Evolutionary conservation across 2,329 filamentous ascomycete species (phyloP), one percentile per base, ranked within the genome.

Genomic region (Cordyceps pruinosa): DNA sequence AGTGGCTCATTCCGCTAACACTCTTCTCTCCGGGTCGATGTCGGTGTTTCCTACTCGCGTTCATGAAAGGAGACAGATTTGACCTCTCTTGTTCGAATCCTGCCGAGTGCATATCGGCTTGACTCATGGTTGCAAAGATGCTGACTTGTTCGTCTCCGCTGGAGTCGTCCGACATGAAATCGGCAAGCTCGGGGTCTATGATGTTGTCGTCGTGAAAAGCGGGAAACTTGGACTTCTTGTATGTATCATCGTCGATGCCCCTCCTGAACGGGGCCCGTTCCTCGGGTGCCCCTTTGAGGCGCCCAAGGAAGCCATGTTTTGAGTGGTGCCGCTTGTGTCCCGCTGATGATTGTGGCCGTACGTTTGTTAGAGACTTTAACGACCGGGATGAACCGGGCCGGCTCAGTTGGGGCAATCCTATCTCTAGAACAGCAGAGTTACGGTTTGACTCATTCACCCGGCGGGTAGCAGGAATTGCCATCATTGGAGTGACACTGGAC

Each of bases 121-220:
- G 84, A n/a, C 91, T 77, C 74, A 87, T 80, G 7, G 83, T 85
- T 2, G 88, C 86, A 71, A 96, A 89, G 13, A 97, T 87, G 66
- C 87, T 92, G 72, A 92, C 87, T 64, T 95, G 89, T 62, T 99
- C 92, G 65, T 96, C 92, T 37, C 89, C 93, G 65, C 90, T 97
- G 2, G 92, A 96, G 48, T 89, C 91, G 68, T 99, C 94, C 7
- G 94, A 99, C 79, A 99, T 88, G 72, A 95, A 99, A 34, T 90
- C 89, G 5, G 92, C 93, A 55, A 99, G 77, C 66, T 99, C 94
- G 1, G 94, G 94, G 68, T 99, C 94, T 64, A 99, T 97, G 64
- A 99, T 96, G 67, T 94, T 97, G 75, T 99, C 94, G 67, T 94
- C 91, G 69, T 99, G 94, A 65, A 99, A 97, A n/a, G 91, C 91